phyloP scores from a whole-genome alignment of 306 rosid species.

The Fagus sylvatica region DNA sequence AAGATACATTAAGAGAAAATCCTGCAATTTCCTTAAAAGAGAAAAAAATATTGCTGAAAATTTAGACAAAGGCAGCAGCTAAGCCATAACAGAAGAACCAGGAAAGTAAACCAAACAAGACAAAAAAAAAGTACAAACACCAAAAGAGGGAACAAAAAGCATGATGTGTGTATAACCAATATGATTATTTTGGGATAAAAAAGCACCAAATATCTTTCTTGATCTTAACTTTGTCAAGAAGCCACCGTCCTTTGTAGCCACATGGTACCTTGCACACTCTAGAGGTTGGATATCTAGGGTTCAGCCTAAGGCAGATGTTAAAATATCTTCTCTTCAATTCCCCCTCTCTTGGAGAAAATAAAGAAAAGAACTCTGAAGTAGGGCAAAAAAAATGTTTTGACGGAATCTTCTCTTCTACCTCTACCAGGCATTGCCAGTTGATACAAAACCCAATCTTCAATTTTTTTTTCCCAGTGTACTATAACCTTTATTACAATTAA shows the following conservation, averaged over 20 bases:
- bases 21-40: constrained; percentile 2
- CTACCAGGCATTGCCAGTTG: too few species aligned
- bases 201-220: not conserved
- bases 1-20: constrained; percentile 22
- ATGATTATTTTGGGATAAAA: not conserved
- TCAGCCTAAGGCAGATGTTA: not conserved
- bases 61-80: not conserved
- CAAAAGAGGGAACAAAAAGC: not conserved
- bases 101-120: not conserved
- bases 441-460: too few species aligned
- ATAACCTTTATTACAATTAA: not conserved
- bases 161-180: not conserved
- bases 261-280: not conserved
- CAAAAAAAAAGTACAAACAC: not conserved
- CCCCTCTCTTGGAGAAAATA: too few species aligned
- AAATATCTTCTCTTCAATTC: too few species aligned
- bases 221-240: not conserved
- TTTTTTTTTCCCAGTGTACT: too few species aligned
- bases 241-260: not conserved
- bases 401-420: not conserved
- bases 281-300: not conserved
- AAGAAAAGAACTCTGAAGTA: not conserved
- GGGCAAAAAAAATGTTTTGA: not conserved
- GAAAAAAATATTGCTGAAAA: not conserved
- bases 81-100: constrained; percentile 8